These are phyloP conservation scores for Geoglossum cookeanum DNA, from an alignment of 2,329 filamentous ascomycete species.

Conservation along the genomic window DNA sequence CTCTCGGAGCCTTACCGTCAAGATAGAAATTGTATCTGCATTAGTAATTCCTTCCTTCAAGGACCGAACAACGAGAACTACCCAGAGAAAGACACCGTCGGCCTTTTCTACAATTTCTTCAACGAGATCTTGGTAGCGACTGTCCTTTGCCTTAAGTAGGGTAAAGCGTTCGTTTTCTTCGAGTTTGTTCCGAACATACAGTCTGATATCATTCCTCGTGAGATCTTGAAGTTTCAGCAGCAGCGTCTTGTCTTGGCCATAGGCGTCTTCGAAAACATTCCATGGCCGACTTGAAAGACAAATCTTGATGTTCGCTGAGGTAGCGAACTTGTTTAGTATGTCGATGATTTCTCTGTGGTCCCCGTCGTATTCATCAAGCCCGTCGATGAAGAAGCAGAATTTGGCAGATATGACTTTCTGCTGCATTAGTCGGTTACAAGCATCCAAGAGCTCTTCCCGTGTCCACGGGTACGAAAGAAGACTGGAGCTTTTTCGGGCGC, in stretches of 20 bases:
- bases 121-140: neutral
- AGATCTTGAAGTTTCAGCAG: slow-evolving; percentile 7
- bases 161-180: slow-evolving; percentile 4
- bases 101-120: neutral
- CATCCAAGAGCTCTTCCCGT: neutral
- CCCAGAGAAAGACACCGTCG: neutral
- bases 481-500: neutral
- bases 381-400: slow-evolving; percentile 16
- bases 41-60: neutral
- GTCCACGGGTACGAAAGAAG: neutral
- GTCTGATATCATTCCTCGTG: slow-evolving; percentile 9
- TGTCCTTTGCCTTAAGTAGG: neutral
- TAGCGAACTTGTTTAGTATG: slow-evolving; percentile 10
- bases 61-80: neutral
- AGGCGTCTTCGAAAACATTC: slow-evolving; percentile 5
- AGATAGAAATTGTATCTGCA: neutral
- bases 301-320: slow-evolving; percentile 17
- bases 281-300: slow-evolving; percentile 15
- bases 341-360: slow-evolving; percentile 12
- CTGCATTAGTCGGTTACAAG: neutral
- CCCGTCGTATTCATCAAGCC: slow-evolving; percentile 8
- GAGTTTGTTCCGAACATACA: slow-evolving; percentile 5
- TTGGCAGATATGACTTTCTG: slow-evolving; percentile 6
- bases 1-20: neutral
- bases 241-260: slow-evolving; percentile 1